Base-by-base conservation (phyloP, 2,329 filamentous ascomycete genomes). In the Colletotrichum destructivum region DNA sequence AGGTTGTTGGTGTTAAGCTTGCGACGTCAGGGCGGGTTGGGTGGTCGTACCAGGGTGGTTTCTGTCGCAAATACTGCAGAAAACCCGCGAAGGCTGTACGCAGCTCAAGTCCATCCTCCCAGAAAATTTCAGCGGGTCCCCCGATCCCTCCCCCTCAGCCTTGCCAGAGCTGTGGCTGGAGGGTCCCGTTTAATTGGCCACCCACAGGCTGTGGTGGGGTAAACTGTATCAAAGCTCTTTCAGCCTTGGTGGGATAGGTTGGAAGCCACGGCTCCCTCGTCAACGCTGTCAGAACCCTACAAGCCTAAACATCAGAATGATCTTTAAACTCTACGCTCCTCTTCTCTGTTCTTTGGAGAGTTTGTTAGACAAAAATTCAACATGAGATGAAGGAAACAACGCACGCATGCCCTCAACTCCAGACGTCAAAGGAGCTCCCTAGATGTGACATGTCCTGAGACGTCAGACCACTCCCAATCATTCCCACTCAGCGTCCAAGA, bases 111-210 rank as follows among this genome's bases (percentile, higher is more conserved):
- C 21, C 47, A 21, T 40, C 49, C 23, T 44, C 40, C 61, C 38
- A 31, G 21, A 63, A 60, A 63, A 55, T 63, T 63, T 63, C 61
- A 63, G 61, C 18, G 61, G 61, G 61, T 63, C 21, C 61, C 31
- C 61, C 21, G 21, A 31, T n/a, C 23, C 16, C 49, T 42, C 16
- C 9, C n/a, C 26, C 16, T 55, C 61, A 63, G 61, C 61, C 61
- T 55, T 49, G 61, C 13, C 38, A 9, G 0, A 2, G 12, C 26
- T 55, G 61, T 63, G 49, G 49, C 49, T 55, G 38, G 11, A 46
- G 23, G 21, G 9, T n/a, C 8, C 2, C 2, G 1, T 42, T 7
- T 63, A 2, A 54, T 63, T 63, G 61, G 61, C 40, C 15, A 13
- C 35, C 11, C 18, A 21, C 21, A 7, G n/a, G n/a, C 6, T 11